Evolutionary conservation across 805 yeast species (phyloP).

Genomic region (Ogataea dorogensis): DNA sequence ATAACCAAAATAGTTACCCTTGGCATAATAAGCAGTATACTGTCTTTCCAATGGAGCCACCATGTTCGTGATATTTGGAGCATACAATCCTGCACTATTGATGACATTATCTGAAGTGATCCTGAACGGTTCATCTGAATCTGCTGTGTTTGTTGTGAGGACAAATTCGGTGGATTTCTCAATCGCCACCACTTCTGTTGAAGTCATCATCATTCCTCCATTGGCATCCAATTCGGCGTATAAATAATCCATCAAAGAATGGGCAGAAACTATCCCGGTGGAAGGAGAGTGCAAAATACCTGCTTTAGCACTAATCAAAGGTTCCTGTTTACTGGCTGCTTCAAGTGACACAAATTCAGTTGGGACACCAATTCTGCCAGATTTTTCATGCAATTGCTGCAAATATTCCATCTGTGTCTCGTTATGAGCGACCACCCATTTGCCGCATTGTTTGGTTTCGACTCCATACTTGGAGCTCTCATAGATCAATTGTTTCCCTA

Average conservation of each 20-base stretch:
- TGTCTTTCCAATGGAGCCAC: constrained; percentile 63
- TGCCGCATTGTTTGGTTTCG: constrained; percentile 65
- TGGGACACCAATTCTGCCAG: constrained; percentile 54
- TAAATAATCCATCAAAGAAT: constrained; percentile 63
- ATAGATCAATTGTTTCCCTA: constrained; percentile 72
- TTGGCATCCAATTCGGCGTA: constrained; percentile 52
- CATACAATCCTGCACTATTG: constrained; percentile 78
- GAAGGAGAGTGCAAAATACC: constrained; percentile 73
- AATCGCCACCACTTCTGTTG: constrained; percentile 53
- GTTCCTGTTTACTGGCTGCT: constrained; percentile 53
- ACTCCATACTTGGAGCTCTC: constrained; percentile 48
- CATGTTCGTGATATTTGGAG: constrained; percentile 69
- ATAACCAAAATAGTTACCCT: constrained; percentile 77
- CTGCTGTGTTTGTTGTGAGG: constrained; percentile 31
- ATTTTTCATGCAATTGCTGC: constrained; percentile 48
- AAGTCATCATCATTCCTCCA: constrained; percentile 64
- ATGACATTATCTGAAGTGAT: constrained; percentile 58
- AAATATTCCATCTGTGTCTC: constrained; percentile 61
- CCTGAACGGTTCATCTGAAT: constrained; percentile 35
- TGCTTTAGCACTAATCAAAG: constrained; percentile 58
- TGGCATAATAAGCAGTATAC: constrained; percentile 64
- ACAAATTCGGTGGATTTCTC: constrained; percentile 33
- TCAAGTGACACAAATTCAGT: constrained; percentile 51
- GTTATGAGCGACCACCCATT: constrained; percentile 84
- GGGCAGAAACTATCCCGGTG: constrained; percentile 84